Conservation (phyloP, 345 rosid species). For the Erodium maritimum region DNA sequence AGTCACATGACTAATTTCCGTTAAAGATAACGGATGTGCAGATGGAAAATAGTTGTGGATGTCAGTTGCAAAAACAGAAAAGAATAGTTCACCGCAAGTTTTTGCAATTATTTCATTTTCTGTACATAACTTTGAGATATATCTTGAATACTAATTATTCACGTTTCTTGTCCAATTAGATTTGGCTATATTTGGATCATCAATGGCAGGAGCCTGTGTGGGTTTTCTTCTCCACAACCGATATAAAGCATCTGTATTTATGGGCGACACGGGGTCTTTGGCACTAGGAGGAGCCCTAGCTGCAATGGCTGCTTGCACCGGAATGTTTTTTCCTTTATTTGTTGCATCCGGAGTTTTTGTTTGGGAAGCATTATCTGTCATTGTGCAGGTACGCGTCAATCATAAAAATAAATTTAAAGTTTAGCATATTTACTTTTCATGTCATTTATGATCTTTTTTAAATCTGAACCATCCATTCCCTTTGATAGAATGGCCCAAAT, state of each 20-base stretch:
- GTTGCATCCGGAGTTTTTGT: conserved; percentile 68
- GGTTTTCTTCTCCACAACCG: conserved; percentile 85
- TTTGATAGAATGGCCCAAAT: no score
- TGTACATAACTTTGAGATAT: neutral
- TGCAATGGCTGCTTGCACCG: conserved; percentile 90
- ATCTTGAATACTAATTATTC: conserved; percentile 6
- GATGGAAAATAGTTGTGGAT: no score
- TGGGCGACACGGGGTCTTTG: conserved; percentile 81
- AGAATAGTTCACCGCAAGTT: no score
- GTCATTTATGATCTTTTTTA: no score
- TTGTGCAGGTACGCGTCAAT: conserved; percentile 45
- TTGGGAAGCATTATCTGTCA: conserved; percentile 49
- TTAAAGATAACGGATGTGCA: no score
- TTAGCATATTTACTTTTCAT: no score
- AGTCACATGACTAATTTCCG: no score
- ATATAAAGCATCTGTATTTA: conserved; percentile 65
- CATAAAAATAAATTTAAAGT: neutral
- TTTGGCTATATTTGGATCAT: conserved; percentile 75
- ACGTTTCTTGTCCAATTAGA: conserved; percentile 24
- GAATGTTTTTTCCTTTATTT: conserved; percentile 86
- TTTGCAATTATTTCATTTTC: no score
- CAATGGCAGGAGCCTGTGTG: conserved; percentile 93
- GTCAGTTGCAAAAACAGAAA: no score
- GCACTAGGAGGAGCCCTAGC: conserved; percentile 91
- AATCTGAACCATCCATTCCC: neutral